Base-by-base conservation (phyloP, 768 basidiomycete species). In the Sporobolomyces roseus region DNA sequence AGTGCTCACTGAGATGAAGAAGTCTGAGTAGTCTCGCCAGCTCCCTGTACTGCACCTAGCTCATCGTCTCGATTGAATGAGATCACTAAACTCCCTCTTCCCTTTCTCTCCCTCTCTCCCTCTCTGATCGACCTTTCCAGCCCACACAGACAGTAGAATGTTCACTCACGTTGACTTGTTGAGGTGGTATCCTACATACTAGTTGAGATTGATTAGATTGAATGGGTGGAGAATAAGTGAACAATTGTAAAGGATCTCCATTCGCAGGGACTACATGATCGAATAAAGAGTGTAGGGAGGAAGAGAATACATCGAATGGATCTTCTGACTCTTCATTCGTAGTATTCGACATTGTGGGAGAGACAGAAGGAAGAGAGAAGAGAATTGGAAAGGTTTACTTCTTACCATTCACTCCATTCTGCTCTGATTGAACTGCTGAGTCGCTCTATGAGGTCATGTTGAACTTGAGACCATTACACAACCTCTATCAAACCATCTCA, bases 161-260 rank as follows among this genome's bases (percentile, higher is more conserved):
- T 46, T 13, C 6, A 46, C 29, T 16, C 38, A 36, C 27, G 49
- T 61, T 70, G 30, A 60, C 49, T 9, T 56, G 48, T 17, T 70
- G 68, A 5, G 68, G 68, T 8, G 68, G 68, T 12, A 70, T 61
- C 21, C 63, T 53, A 38, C 60, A 55, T 6, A n/a, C 43, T 29
- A 70, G 36, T 0, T 50, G 17, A 4, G 35, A 46, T 32, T 51
- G 48, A 6, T 14, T 32, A 9, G 61, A 52, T 13, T 3, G n/a
- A 8, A 23, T 33, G 1, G 63, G 59, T 16, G 68, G 64, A 16
- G 14, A 8, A 49, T 65, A 70, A 52, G 33, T 62, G 68, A 51
- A 70, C 36, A 65, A 53, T 29, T 55, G n/a, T 7, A 52, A 29
- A 0, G 68, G 68, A 25, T 61, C 52, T 21, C 68, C 68, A 8